Base-by-base conservation (phyloP, 1,284 basidiomycete genomes). In the Lentinus polychrous region DNA sequence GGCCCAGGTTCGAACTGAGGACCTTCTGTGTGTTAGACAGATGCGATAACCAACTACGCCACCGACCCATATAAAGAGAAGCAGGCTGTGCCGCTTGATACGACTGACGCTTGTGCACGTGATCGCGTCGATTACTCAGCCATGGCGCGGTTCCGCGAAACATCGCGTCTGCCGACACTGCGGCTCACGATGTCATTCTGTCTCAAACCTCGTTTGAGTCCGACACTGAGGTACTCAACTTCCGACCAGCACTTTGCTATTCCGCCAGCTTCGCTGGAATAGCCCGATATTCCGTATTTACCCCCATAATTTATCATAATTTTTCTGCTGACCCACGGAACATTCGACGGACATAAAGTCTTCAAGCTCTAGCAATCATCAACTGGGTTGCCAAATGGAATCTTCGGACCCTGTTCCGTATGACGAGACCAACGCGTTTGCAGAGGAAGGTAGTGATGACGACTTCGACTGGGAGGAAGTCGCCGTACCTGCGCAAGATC, bases 21-120 rank as follows among this genome's bases (percentile, higher is more conserved):
- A 46, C 45, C 45, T 46, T 46, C 45, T 46, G 45, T 46, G 45
- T 78, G 76, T 78, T 78, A 79, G 77, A 79, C 79, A 80, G 78
- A 79, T 79, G 78, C 78, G 78, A 79, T 81, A 81, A 83, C 81
- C 81, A 83, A 81, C 81, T 83, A 83, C 81, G 81, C 80, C 80
- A 83, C 52, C 59, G 57, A 60, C 56, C 59, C 59, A 46, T 37
- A 10, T 27, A n/a, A n/a, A n/a, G n/a, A n/a, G n/a, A n/a, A n/a
- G n/a, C n/a, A n/a, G n/a, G n/a, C n/a, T n/a, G n/a, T n/a, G n/a
- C n/a, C n/a, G n/a, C n/a, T n/a, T n/a, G n/a, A n/a, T n/a, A n/a
- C n/a, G 33, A 8, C 33, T 34, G 8, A 34, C 33, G 8, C 33
- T n/a, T 12, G 7, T 40, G 22, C 45, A 46, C 24, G 36, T 46